Evolutionary conservation across 2,329 filamentous ascomycete genomes (phyloP), one percentile per base, ranked within the genome.

Genomic region (Epichloe amarillans): DNA sequence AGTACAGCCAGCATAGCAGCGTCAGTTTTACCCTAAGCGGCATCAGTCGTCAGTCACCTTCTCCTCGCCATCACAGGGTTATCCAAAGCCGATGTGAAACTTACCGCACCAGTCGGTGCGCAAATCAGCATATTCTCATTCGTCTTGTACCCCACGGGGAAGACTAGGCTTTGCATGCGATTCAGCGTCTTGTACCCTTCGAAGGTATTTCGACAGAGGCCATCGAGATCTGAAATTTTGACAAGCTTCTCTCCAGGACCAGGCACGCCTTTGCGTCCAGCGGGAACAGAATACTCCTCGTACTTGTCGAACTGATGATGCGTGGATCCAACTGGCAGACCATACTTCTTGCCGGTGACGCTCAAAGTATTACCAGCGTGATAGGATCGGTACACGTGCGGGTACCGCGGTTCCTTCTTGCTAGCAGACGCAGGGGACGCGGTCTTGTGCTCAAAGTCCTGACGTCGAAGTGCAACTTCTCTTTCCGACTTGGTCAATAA

Each of bases 91-190:
- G 5, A n/a, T 12, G 11, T 21, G 21, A 15, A n/a, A 73, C 79
- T 69, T 66, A 79, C 76, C 54, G 90, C 90, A 80, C 93, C 93
- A 50, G 93, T 98, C 4, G 93, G 93, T 21, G 93, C 93, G 67
- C 93, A 98, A 53, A 98, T 94, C 48, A 98, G 79, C 91, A 98
- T 96, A 59, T 98, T 98, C 69, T 98, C 93, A 62, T 83, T 95
- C 2, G 88, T 96, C 64, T 84, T 88, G 69, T 98, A 97, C 0
- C 90, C 93, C 5, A 98, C 88, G 1, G 89, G 89, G 61, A 95
- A 95, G 0, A 97, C 87, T 46, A 98, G 74, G 64, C 90, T 97
- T 70, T 98, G 93, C 94, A 98, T 98, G 30, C 94, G 84, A 62
- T 98, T 98, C 53, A 98, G 76, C 3, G 86, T 71, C 68, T 90